Evolutionary conservation across 306 rosid genomes (phyloP), one percentile per base, ranked within the genome.

Genomic region (Rosa lucieae): DNA sequence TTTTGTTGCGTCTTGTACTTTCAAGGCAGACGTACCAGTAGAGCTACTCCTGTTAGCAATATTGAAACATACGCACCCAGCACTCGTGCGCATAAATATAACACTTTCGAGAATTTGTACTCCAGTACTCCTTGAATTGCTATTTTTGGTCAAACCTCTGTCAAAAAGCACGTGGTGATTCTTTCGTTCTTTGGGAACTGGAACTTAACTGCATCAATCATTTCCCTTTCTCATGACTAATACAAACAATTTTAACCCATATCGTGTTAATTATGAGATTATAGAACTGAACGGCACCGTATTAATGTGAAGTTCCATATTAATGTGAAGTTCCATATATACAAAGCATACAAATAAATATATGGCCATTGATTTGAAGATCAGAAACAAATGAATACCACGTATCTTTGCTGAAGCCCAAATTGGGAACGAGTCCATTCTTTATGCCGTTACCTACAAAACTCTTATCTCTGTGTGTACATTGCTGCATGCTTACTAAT

Each of bases 381-480:
- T 29, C 70, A 53, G 80, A 78, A 76, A 67, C 79, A 37, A 83
- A 82, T 78, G 69, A 79, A 69, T 55, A 75, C 79, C 77, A 74
- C 81, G 29, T 40, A 77, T 78, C 83, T 88, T 82, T 67, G 67
- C 20, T 40, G 78, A 79, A 68, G 55, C 74, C 84, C 86, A 55
- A 81, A 61, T 56, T 69, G 81, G 78, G 81, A 87, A 84, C 82
- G 58, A 32, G 44, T 72, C 29, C 75, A 65, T n/a, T 78, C 79
- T 70, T 77, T 77, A 46, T 67, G 79, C 65, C 67, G 46, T 82
- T 84, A 82, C 87, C 87, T 88, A 85, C 91, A 91, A 89, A 86
- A 88, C 84, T 85, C 86, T 76, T n/a, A 21, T 47, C 49, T 53
- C 67, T 55, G 70, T 77, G 85, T 89, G 87, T 85, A 74, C 63